A percentile compares a stretch with the other conserved stretches of the same genome.
Evolutionary conservation across 1,284 basidiomycete species (phyloP).

Genomic region (Ceratobasidium sp.): DNA sequence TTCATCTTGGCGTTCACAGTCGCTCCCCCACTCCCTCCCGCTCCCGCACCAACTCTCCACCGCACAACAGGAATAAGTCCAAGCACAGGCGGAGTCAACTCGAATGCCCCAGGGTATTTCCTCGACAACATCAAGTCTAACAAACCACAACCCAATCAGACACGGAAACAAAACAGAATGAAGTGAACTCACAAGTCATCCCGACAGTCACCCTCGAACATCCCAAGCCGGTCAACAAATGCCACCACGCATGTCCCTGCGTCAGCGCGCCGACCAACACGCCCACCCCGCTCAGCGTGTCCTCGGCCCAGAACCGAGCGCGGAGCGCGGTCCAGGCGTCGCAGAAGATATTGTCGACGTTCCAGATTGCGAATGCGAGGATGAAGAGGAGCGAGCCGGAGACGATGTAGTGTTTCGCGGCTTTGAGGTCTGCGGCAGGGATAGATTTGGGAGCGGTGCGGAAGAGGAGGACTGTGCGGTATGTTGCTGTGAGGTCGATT

Average conservation of each 20-base stretch:
- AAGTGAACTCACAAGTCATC: conserved; percentile 51
- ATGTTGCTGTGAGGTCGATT: conserved; percentile 54
- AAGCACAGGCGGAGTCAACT: conserved; percentile 7
- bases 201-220: conserved; percentile 57
- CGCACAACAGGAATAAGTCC: conserved; percentile 14
- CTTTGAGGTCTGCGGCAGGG: conserved; percentile 46
- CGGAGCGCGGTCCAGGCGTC: conserved; percentile 48
- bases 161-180: not conserved
- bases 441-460: conserved; percentile 44
- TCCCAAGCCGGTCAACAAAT: conserved; percentile 60
- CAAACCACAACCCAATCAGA: not conserved
- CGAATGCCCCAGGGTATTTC: conserved; percentile 32
- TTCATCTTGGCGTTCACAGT: conserved; percentile 27
- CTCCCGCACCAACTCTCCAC: not conserved
- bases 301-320: conserved; percentile 45
- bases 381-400: conserved; percentile 53
- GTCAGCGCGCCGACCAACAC: conserved; percentile 43
- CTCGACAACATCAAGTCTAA: conserved; percentile 29
- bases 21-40: not conserved
- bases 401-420: conserved; percentile 50
- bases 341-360: conserved; percentile 63
- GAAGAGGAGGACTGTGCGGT: conserved; percentile 52
- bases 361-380: conserved; percentile 61
- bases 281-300: conserved; percentile 29
- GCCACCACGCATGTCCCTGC: conserved; percentile 60